Base-by-base conservation (phyloP, 75 land plant genomes). In the Sequoiadendron giganteum region DNA sequence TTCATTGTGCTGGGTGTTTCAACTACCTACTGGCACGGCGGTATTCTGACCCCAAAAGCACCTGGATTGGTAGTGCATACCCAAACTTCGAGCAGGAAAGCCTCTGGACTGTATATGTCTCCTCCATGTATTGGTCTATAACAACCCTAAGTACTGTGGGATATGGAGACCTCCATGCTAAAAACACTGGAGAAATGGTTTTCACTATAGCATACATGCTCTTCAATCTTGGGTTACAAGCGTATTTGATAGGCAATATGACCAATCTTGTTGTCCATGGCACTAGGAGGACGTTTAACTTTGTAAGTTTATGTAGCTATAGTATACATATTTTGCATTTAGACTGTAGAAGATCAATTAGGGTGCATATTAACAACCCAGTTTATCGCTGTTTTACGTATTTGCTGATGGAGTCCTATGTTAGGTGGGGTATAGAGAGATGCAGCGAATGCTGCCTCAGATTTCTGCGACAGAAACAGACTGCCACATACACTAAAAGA, bases 171-270 rank as follows among this genome's bases (percentile, higher is more conserved):
- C 70, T 65, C 70, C 70, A 65, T 65, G 70, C 70, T 65, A 65
- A 65, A 65, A 92, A 52, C 55, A 52, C 55, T 13, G 89, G 89
- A 30, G 95, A 95, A 87, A 95, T 90, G 89, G 19, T 89, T 7
- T 95, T 91, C 39, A 89, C 85, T 32, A 90, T 92, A 11, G 65
- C 89, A 52, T 91, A 90, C 90, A 95, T 94, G 97, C 92, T 96
- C 45, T 88, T 94, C 90, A 96, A 95, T 90, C 92, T 96, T 40
- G 95, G 96, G 49, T 92, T 96, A 87, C 93, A 92, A n/a, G 90
- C 97, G 3, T 96, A 96, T 83, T 43, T 96, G 16, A 94, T 96
- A 45, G 96, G 97, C 34, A 96, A 95, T 90, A 96, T 93, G 96
- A 96, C 95, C 87, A 96, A 92, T 80, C 94, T 96, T 55, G 91